phyloP scores from a whole-genome alignment of 257 asterid genomes.

The Jaltomata sinuosa region DNA sequence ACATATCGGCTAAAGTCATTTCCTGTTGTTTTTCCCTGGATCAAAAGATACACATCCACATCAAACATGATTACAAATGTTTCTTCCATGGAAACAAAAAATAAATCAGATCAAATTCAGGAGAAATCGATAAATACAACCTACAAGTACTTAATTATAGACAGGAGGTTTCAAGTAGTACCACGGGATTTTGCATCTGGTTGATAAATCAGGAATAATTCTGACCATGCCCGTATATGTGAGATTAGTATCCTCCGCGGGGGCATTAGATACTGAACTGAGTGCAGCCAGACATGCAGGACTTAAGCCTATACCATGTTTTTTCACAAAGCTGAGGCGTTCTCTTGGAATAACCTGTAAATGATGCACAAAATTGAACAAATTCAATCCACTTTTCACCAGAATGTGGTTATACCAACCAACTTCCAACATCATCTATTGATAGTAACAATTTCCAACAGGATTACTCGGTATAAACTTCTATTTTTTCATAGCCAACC shows the following conservation, averaged over 20 bases:
- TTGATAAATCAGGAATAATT: slow-evolving; percentile 71
- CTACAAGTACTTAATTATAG: background rate
- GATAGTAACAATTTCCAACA: too few relatives aligned
- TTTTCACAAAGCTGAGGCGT: slow-evolving; percentile 51
- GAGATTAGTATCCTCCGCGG: slow-evolving; percentile 69
- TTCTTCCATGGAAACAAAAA: background rate
- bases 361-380: background rate
- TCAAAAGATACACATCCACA: slow-evolving; percentile 3
- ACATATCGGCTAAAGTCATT: slow-evolving; percentile 86
- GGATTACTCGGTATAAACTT: too few relatives aligned
- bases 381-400: background rate
- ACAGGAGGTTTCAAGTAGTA: slow-evolving; percentile 4
- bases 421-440: background rate
- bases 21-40: slow-evolving; percentile 82
- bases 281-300: slow-evolving; percentile 54
- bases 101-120: background rate
- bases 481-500: too few relatives aligned
- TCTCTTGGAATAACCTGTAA: slow-evolving; percentile 62
- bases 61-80: background rate
- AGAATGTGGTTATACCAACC: background rate
- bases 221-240: slow-evolving; percentile 76
- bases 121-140: background rate
- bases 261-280: slow-evolving; percentile 60
- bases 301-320: slow-evolving; percentile 75
- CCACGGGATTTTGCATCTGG: slow-evolving; percentile 69